A percentile compares a stretch with the other conserved stretches of the same genome.
Conservation (phyloP, 495 filamentous ascomycete genomes). For the Aspergillus carlsbadensis region DNA sequence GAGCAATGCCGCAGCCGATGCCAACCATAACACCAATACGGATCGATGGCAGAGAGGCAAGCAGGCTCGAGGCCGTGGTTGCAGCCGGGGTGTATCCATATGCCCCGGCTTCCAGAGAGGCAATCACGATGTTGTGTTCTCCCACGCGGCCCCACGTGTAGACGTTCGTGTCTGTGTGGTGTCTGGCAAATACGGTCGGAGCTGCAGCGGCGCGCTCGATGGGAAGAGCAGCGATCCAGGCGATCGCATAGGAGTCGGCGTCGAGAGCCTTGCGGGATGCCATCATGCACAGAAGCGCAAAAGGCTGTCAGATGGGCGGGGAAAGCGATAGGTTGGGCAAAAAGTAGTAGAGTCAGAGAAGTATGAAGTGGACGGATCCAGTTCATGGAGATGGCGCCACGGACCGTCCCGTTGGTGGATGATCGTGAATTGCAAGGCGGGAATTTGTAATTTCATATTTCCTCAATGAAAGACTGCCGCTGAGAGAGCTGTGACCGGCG, state of each 20-base stretch:
- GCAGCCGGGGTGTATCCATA: constrained; percentile 32
- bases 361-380: too few relatives aligned
- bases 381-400: too few relatives aligned
- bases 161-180: constrained; percentile 19
- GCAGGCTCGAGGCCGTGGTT: constrained; percentile 23
- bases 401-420: too few relatives aligned
- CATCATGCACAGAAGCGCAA: not conserved
- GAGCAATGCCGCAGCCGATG: constrained; percentile 27
- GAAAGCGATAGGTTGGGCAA: too few relatives aligned
- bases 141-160: constrained; percentile 26
- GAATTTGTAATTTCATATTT: too few relatives aligned
- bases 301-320: too few relatives aligned
- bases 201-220: constrained; percentile 36
- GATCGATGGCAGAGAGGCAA: constrained; percentile 29
- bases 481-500: too few relatives aligned
- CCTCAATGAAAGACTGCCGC: too few relatives aligned
- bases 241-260: constrained; percentile 41
- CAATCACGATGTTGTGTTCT: constrained; percentile 32
- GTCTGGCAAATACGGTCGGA: not conserved
- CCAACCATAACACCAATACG: constrained; percentile 42
- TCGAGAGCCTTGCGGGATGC: not conserved
- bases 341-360: too few relatives aligned
- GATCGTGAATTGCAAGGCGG: too few relatives aligned
- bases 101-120: constrained; percentile 24
- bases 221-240: constrained; percentile 45